Evolutionary conservation across 345 rosid species (phyloP).

Genomic region (Lepidium sativum): DNA sequence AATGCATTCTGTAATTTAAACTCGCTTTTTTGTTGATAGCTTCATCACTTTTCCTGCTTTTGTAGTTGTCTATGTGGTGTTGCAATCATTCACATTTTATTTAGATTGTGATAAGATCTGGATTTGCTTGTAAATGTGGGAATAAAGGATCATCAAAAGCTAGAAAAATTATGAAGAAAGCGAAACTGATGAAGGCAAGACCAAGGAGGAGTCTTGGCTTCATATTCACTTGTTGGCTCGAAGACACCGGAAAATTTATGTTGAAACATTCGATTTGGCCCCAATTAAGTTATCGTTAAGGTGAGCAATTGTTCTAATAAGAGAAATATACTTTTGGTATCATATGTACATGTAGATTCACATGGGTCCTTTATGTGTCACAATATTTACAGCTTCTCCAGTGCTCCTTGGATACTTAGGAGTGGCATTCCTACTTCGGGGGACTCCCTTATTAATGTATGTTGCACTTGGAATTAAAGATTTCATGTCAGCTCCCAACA

Average conservation of each 20-base stretch:
- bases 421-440: constrained; percentile 64
- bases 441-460: constrained; percentile 76
- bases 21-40: constrained; percentile 29
- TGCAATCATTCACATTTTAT: too few relatives aligned
- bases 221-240: constrained; percentile 66
- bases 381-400: constrained; percentile 69
- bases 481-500: constrained; percentile 83
- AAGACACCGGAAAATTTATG: constrained; percentile 73
- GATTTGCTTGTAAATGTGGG: too few relatives aligned
- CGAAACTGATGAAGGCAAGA: too few relatives aligned
- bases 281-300: constrained; percentile 70
- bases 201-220: too few relatives aligned
- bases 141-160: too few relatives aligned
- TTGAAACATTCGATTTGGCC: constrained; percentile 71
- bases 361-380: constrained; percentile 12
- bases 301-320: constrained; percentile 27
- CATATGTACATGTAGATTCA: constrained; percentile 10
- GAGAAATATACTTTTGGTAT: constrained; percentile 6
- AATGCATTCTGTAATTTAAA: background rate
- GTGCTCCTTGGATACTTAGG: constrained; percentile 87
- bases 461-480: constrained; percentile 81
- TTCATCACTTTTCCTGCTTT: background rate
- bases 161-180: too few relatives aligned
- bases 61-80: constrained; percentile 98
- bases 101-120: too few relatives aligned